Evolutionary conservation across 2,329 filamentous ascomycete species (phyloP).

Genomic region (Alternaria sp.): DNA sequence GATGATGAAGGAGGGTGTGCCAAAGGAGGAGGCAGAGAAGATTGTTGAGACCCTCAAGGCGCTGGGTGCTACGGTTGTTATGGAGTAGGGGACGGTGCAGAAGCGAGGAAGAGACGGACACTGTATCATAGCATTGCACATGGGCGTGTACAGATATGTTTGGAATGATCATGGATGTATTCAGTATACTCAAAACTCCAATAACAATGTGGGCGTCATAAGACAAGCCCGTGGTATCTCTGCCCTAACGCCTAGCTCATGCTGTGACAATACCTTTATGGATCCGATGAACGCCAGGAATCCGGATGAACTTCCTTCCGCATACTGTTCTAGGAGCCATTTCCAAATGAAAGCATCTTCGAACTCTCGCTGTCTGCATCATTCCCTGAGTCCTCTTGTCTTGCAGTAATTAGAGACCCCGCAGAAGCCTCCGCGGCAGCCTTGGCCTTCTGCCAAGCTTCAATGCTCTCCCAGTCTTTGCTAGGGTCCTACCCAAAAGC

Average conservation of each 20-base stretch:
- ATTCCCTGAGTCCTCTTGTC: neutral
- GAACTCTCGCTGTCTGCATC: neutral
- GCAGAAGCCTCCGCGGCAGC: neutral
- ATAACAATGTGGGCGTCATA: slow-evolving; percentile 27
- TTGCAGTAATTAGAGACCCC: neutral
- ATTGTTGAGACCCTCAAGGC: slow-evolving; percentile 95
- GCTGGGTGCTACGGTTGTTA: slow-evolving; percentile 84
- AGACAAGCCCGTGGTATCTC: slow-evolving; percentile 40
- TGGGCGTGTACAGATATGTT: slow-evolving; percentile 51
- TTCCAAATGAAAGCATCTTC: neutral
- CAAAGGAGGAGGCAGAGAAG: slow-evolving; percentile 99
- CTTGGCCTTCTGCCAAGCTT: neutral
- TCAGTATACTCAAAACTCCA: slow-evolving; percentile 28
- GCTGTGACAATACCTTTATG: slow-evolving; percentile 7
- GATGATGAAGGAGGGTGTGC: slow-evolving; percentile 97
- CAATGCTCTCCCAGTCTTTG: neutral
- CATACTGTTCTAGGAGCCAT: neutral
- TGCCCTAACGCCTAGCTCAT: slow-evolving; percentile 40
- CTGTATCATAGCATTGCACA: slow-evolving; percentile 49
- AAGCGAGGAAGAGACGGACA: slow-evolving; percentile 14
- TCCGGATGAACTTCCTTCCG: neutral
- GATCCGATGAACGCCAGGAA: slow-evolving; percentile 12
- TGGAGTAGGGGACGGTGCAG: slow-evolving; percentile 72
- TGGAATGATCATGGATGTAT: slow-evolving; percentile 43
- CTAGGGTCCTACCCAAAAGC: slow-evolving; percentile 42